phyloP scores from a whole-genome alignment of 768 basidiomycete species.

The Daedalea quercina region DNA sequence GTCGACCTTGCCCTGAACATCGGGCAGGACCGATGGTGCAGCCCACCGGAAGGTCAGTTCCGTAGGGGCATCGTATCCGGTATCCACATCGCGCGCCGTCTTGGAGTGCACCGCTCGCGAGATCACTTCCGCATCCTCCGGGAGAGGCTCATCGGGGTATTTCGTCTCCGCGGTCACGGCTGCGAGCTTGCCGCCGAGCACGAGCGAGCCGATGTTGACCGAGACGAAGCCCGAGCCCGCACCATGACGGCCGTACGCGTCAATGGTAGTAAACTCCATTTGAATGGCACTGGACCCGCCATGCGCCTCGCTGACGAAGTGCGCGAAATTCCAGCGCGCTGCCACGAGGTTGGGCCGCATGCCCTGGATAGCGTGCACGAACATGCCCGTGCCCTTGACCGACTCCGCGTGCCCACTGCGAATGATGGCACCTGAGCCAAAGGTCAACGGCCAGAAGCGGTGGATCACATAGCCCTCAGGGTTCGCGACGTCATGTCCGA shows the following conservation, averaged over 20 bases:
- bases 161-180: conserved; percentile 75
- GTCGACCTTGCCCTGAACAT: conserved; percentile 44
- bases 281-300: conserved; percentile 80
- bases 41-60: conserved; percentile 74
- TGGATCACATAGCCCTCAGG: conserved; percentile 85
- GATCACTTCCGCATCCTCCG: conserved; percentile 40
- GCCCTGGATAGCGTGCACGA: conserved; percentile 95
- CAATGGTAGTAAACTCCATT: conserved; percentile 92
- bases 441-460: conserved; percentile 80
- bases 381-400: conserved; percentile 69
- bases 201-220: conserved; percentile 82
- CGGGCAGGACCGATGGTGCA: conserved; percentile 53
- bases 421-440: conserved; percentile 61
- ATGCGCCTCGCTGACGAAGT: conserved; percentile 75
- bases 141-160: conserved; percentile 55
- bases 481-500: conserved; percentile 59
- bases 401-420: conserved; percentile 52
- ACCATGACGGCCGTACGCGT: conserved; percentile 73
- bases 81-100: conserved; percentile 62
- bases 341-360: conserved; percentile 96
- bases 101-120: conserved; percentile 65
- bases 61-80: conserved; percentile 71
- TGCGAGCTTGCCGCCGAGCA: conserved; percentile 71
- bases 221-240: conserved; percentile 75
- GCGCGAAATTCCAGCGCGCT: conserved; percentile 89